Conservation (phyloP, 768 basidiomycete genomes). For the Agaricus blazei region DNA sequence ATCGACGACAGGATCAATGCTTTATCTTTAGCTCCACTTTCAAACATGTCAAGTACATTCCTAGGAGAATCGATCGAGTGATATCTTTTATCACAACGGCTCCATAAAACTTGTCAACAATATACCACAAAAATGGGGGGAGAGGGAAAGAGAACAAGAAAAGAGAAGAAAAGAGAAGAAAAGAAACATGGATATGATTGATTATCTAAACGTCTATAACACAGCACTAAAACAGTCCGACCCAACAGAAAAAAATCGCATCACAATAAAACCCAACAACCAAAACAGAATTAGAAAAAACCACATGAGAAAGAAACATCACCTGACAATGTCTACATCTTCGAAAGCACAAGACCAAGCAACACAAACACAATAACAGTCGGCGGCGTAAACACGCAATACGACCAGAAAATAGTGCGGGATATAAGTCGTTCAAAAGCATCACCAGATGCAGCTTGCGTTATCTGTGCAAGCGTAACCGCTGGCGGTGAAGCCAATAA, state of each 20-base stretch:
- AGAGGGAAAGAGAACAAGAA: neutral
- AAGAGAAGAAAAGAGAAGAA: neutral
- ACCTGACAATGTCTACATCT: slow-evolving; percentile 27
- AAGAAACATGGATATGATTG: neutral
- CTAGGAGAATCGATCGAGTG: too few species aligned
- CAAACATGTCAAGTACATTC: too few species aligned
- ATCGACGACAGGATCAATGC: too few species aligned
- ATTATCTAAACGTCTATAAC: neutral
- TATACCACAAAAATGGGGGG: too few species aligned
- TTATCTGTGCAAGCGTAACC: slow-evolving; percentile 55
- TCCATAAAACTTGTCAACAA: too few species aligned
- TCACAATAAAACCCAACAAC: too few species aligned
- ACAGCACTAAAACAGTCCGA: too few species aligned
- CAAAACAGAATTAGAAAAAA: neutral
- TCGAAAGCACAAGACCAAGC: slow-evolving; percentile 60
- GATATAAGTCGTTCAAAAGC: slow-evolving; percentile 90
- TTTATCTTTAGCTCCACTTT: too few species aligned
- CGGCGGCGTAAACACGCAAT: slow-evolving; percentile 84
- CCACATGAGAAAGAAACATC: neutral
- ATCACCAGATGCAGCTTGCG: slow-evolving; percentile 78
- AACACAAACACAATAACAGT: slow-evolving; percentile 77
- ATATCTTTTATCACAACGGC: too few species aligned
- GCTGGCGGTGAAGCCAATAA: slow-evolving; percentile 83
- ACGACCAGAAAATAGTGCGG: slow-evolving; percentile 91
- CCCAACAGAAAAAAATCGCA: too few species aligned